Evolutionary conservation across 176 grass and related monocot genomes (phyloP).

Genomic region (Pontederia crassipes): DNA sequence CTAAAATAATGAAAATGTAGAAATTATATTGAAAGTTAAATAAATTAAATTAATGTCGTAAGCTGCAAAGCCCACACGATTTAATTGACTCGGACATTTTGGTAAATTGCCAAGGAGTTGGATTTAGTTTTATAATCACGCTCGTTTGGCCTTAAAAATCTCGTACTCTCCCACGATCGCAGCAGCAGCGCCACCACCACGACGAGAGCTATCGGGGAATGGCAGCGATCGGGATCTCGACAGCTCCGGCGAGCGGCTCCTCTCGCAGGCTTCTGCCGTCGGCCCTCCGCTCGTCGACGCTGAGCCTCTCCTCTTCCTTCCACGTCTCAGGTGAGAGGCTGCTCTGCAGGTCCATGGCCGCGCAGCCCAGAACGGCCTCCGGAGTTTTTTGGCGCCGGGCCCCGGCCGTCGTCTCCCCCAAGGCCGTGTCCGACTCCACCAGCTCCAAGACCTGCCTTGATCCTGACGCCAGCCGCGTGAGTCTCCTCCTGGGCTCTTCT

Average conservation of each 20-base stretch:
- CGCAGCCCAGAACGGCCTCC: background rate
- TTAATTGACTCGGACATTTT: too few species aligned
- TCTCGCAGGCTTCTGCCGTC: background rate
- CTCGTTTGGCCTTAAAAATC: too few species aligned
- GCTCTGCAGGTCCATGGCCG: slow-evolving; percentile 12
- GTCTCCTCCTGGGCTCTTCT: background rate
- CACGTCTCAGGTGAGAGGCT: slow-evolving; percentile 13
- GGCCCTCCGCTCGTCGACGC: background rate
- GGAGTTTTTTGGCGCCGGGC: background rate
- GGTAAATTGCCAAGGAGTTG: too few species aligned
- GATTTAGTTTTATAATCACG: too few species aligned
- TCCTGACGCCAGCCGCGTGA: slow-evolving; percentile 80
- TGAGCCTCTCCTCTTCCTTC: background rate
- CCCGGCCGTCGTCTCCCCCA: slow-evolving; percentile 39
- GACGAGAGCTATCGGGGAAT: background rate
- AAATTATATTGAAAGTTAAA: too few species aligned
- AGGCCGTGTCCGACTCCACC: slow-evolving; percentile 55
- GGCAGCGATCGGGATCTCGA: slow-evolving; percentile 18
- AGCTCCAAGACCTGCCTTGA: slow-evolving; percentile 86
- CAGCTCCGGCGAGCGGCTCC: background rate
- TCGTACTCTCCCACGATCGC: too few species aligned
- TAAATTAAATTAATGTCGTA: too few species aligned
- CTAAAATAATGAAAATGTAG: too few species aligned
- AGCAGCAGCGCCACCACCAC: too few species aligned
- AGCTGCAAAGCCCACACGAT: too few species aligned